These are phyloP conservation scores for Pichia exigua DNA, from an alignment of 805 yeast species.

Conservation along the genomic window DNA sequence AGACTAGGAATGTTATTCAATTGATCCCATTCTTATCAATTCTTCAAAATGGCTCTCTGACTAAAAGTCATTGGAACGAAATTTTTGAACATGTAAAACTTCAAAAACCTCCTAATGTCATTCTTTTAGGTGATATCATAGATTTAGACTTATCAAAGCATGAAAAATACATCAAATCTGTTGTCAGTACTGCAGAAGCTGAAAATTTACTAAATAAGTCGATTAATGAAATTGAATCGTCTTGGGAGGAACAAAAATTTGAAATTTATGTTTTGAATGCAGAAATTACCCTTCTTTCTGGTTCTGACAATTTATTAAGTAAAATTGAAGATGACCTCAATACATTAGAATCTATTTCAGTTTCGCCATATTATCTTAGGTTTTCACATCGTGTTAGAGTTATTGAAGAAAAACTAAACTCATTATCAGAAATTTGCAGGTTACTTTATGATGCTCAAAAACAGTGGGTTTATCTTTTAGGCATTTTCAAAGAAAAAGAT, in stretches of 20 bases:
- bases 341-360: slow-evolving; percentile 59
- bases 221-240: slow-evolving; percentile 38
- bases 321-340: slow-evolving; percentile 53
- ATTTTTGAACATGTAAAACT: slow-evolving; percentile 30
- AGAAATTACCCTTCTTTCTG: slow-evolving; percentile 48
- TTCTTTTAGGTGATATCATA: slow-evolving; percentile 57
- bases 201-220: slow-evolving; percentile 61
- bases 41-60: slow-evolving; percentile 49
- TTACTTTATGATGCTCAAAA: slow-evolving; percentile 78
- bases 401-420: slow-evolving; percentile 51
- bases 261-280: slow-evolving; percentile 46
- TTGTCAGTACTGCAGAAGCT: slow-evolving; percentile 59
- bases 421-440: slow-evolving; percentile 46
- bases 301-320: slow-evolving; percentile 60
- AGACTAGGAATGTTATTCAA: slow-evolving; percentile 34
- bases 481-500: slow-evolving; percentile 55
- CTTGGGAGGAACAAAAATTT: slow-evolving; percentile 50
- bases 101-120: slow-evolving; percentile 13
- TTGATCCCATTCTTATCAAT: slow-evolving; percentile 34
- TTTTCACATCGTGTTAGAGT: slow-evolving; percentile 52
- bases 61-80: slow-evolving; percentile 58
- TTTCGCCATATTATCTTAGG: slow-evolving; percentile 50
- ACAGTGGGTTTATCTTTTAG: slow-evolving; percentile 83
- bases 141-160: slow-evolving; percentile 41
- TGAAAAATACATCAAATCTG: slow-evolving; percentile 36